Conservation (phyloP, 352 stramenopile species). For the Aphanomyces euteiches region DNA sequence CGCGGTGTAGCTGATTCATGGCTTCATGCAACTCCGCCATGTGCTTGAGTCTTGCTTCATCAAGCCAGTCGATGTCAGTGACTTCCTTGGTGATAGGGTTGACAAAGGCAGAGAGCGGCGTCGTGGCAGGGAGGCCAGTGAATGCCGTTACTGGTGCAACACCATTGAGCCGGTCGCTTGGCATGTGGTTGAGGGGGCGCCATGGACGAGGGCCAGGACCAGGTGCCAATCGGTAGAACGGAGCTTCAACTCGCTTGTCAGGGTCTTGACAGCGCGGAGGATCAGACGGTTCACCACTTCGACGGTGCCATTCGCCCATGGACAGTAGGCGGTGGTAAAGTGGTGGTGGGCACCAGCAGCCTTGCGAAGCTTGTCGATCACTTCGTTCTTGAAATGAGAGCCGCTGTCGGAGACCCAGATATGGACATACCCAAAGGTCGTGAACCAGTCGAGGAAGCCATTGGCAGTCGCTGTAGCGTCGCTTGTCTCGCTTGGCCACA, state of each 20-base stretch:
- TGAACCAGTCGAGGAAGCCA: conserved; percentile 36
- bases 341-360: conserved; percentile 32
- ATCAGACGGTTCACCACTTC: conserved; percentile 39
- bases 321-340: conserved; percentile 36
- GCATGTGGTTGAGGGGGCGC: conserved; percentile 28
- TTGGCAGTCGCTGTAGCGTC: not conserved
- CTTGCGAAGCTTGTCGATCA: conserved; percentile 27
- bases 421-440: conserved; percentile 32
- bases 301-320: conserved; percentile 38
- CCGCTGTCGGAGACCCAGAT: conserved; percentile 38
- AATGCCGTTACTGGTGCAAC: conserved; percentile 22
- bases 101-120: conserved; percentile 22
- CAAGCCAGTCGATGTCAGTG: conserved; percentile 6
- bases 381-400: conserved; percentile 37
- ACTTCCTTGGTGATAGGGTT: conserved; percentile 26
- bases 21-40: not conserved
- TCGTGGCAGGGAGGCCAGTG: conserved; percentile 1
- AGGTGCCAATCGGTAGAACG: not conserved
- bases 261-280: conserved; percentile 17
- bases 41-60: conserved; percentile 1
- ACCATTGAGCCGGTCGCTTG: conserved; percentile 1
- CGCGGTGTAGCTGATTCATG: not conserved
- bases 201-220: conserved; percentile 17
- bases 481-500: conserved; percentile 6
- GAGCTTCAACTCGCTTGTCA: conserved; percentile 20